These are phyloP conservation scores for Coemansia sp. DNA, from an alignment of 192 early-diverging fungal species.

Conservation along the genomic window DNA sequence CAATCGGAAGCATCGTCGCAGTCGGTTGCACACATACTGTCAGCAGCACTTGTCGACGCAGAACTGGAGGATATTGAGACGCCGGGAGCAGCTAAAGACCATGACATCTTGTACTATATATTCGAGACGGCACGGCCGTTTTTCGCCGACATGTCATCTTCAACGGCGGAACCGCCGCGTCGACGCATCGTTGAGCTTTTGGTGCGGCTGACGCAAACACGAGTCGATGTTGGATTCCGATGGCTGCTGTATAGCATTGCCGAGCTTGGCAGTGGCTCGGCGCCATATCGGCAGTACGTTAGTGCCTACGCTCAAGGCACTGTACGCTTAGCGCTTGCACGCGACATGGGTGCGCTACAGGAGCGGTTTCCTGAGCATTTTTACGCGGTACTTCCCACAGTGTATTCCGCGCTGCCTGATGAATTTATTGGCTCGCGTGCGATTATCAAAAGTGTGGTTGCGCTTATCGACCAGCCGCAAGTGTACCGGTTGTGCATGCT, in stretches of 20 bases:
- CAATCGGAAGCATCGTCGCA: constrained; percentile 51
- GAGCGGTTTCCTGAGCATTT: constrained; percentile 49
- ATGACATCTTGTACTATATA: constrained; percentile 24
- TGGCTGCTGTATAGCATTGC: constrained; percentile 20
- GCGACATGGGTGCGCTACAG: constrained; percentile 51
- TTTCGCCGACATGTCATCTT: not conserved
- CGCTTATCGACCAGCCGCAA: constrained; percentile 56
- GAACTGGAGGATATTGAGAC: constrained; percentile 55
- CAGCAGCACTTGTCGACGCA: constrained; percentile 26
- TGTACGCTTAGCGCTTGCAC: constrained; percentile 37
- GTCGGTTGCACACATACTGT: constrained; percentile 47
- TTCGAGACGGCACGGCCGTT: constrained; percentile 3
- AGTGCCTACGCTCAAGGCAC: constrained; percentile 19
- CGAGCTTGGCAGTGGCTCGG: not conserved
- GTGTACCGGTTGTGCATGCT: constrained; percentile 48
- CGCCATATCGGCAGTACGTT: constrained; percentile 16
- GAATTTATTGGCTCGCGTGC: constrained; percentile 29
- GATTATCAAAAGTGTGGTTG: constrained; percentile 38
- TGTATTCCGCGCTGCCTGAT: constrained; percentile 45
- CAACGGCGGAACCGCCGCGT: not conserved
- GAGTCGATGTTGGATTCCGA: constrained; percentile 44
- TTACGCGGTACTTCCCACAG: constrained; percentile 35
- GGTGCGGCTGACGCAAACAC: constrained; percentile 24
- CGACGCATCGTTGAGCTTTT: constrained; percentile 20
- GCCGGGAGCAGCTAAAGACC: constrained; percentile 23